Evolutionary conservation across 768 basidiomycete genomes (phyloP).

Genomic region (Panellus pusillus): DNA sequence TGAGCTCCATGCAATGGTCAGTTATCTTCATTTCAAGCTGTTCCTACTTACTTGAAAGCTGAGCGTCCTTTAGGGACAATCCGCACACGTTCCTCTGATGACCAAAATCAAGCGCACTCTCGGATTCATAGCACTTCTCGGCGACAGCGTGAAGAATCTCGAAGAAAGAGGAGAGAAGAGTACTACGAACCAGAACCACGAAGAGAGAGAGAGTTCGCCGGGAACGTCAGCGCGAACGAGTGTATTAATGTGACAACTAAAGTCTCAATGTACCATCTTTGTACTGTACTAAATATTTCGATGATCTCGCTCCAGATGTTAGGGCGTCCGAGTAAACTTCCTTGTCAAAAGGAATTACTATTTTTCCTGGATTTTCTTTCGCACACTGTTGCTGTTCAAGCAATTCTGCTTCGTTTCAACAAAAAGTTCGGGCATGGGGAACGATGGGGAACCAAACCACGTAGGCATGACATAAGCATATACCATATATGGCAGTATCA

Average conservation of each 20-base stretch:
- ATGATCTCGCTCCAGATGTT: no score
- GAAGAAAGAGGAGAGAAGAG: slow-evolving; percentile 1
- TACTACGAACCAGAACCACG: background rate
- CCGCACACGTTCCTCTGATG: slow-evolving; percentile 49
- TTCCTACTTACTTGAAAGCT: background rate
- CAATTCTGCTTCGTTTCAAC: no score
- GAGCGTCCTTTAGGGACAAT: slow-evolving; percentile 38
- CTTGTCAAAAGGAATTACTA: no score
- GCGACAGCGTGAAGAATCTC: slow-evolving; percentile 8
- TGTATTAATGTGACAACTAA: background rate
- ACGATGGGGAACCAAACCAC: no score
- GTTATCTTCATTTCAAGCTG: slow-evolving; percentile 11
- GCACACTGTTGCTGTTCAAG: no score
- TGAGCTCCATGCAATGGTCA: slow-evolving; percentile 47
- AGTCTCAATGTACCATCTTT: no score
- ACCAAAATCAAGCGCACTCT: slow-evolving; percentile 51
- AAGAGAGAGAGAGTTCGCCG: background rate
- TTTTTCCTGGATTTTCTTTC: no score
- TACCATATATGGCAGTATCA: no score
- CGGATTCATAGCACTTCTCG: slow-evolving; percentile 49
- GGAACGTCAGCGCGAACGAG: background rate
- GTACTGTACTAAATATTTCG: no score
- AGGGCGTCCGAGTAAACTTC: no score
- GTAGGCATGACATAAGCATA: no score
- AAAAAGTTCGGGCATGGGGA: no score